A percentile compares a stretch with the other conserved stretches of the same genome.
These are phyloP conservation scores for Keithomyces neogunnii DNA, from an alignment of 2,329 filamentous ascomycete genomes.

Conservation along the genomic window DNA sequence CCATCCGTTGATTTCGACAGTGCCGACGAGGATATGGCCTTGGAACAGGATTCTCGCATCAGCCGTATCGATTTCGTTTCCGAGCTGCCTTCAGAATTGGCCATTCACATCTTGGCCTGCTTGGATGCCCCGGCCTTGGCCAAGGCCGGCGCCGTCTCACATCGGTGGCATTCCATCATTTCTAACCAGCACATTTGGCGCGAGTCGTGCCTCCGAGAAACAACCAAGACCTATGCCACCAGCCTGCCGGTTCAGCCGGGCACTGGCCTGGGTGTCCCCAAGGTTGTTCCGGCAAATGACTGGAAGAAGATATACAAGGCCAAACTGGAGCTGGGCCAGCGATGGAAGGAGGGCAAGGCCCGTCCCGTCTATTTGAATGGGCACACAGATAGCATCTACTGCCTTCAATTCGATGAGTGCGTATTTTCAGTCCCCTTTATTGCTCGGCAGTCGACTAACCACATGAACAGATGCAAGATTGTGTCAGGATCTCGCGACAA, in stretches of 20 bases:
- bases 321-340: slow-evolving; percentile 63
- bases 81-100: slow-evolving; percentile 47
- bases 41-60: slow-evolving; percentile 31
- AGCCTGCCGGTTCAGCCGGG: slow-evolving; percentile 43
- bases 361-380: slow-evolving; percentile 84
- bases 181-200: slow-evolving; percentile 54
- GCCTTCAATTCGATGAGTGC: slow-evolving; percentile 93
- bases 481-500: slow-evolving; percentile 93
- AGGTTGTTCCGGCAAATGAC: slow-evolving; percentile 53
- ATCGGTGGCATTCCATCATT: slow-evolving; percentile 37
- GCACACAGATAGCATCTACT: slow-evolving; percentile 94
- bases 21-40: slow-evolving; percentile 21
- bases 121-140: slow-evolving; percentile 45
- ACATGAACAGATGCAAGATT: slow-evolving; percentile 66
- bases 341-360: slow-evolving; percentile 74
- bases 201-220: slow-evolving; percentile 54
- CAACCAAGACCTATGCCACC: slow-evolving; percentile 52
- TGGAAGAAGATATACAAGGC: slow-evolving; percentile 83
- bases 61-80: slow-evolving; percentile 51
- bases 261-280: slow-evolving; percentile 48
- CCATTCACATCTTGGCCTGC: slow-evolving; percentile 48
- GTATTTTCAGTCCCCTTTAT: slow-evolving; percentile 21
- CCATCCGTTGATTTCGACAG: slow-evolving; percentile 29
- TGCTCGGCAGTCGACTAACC: slow-evolving; percentile 4
- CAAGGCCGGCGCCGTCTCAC: slow-evolving; percentile 41